Evolutionary conservation across 805 yeast genomes (phyloP).

Genomic region (Wickerhamiella siamensis): DNA sequence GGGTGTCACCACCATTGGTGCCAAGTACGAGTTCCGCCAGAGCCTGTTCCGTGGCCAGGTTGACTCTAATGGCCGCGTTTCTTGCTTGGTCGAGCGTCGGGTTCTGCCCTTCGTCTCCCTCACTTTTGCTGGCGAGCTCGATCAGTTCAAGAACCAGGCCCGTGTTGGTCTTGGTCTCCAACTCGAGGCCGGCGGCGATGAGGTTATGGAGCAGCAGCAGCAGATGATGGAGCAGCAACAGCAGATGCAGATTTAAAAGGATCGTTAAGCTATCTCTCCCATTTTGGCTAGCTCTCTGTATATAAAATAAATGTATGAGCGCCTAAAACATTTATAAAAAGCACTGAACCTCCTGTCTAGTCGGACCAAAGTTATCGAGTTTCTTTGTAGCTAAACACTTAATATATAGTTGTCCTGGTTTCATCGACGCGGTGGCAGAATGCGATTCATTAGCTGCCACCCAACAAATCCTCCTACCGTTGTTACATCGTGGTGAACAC

Average conservation of each 20-base stretch:
- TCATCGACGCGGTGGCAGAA: constrained; percentile 12
- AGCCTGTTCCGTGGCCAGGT: constrained; percentile 90
- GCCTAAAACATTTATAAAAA: not conserved
- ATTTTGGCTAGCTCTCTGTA: not conserved
- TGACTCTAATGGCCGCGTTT: constrained; percentile 81
- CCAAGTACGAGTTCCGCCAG: constrained; percentile 95
- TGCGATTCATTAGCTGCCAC: constrained; percentile 13
- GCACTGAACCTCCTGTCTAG: no score
- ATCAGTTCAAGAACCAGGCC: constrained; percentile 65
- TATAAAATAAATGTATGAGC: not conserved
- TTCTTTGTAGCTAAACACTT: no score
- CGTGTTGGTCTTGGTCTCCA: constrained; percentile 89
- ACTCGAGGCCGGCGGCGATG: constrained; percentile 90
- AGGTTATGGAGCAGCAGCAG: constrained; percentile 47
- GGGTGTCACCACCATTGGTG: constrained; percentile 87
- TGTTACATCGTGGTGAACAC: constrained; percentile 13
- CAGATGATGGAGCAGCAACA: constrained; percentile 15
- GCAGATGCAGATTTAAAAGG: constrained; percentile 1
- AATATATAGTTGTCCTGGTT: constrained; percentile 1
- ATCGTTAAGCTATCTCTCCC: no score
- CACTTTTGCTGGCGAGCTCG: constrained; percentile 82
- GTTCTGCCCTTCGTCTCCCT: constrained; percentile 82
- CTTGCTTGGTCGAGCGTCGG: constrained; percentile 84
- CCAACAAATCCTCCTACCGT: constrained; percentile 19
- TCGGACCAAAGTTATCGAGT: not conserved